phyloP scores from a whole-genome alignment of 1,139 yeast species.

The Meyerozyma smithsonii region DNA sequence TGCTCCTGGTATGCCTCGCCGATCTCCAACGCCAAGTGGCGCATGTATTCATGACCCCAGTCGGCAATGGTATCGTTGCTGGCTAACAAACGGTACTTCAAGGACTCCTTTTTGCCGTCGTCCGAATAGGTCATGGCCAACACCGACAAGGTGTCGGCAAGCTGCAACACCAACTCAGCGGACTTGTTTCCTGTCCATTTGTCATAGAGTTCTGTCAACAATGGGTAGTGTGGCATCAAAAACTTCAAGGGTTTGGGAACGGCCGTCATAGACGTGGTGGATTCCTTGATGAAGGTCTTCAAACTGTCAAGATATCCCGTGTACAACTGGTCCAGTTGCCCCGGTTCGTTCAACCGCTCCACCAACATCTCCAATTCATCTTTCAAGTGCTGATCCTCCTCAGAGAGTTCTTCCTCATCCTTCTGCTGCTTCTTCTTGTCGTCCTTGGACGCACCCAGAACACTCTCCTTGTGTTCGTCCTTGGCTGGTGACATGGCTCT shows the following conservation, averaged over 20 bases:
- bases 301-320: slow-evolving; percentile 58
- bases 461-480: slow-evolving; percentile 1
- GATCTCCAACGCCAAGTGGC: slow-evolving; percentile 91
- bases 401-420: slow-evolving; percentile 80
- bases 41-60: slow-evolving; percentile 98
- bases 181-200: slow-evolving; percentile 51
- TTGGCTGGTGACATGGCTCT: not conserved
- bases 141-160: slow-evolving; percentile 86
- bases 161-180: slow-evolving; percentile 19
- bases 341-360: slow-evolving; percentile 55
- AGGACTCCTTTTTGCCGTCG: slow-evolving; percentile 74
- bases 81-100: slow-evolving; percentile 75
- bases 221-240: slow-evolving; percentile 79
- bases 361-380: slow-evolving; percentile 84
- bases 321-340: slow-evolving; percentile 46
- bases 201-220: slow-evolving; percentile 59
- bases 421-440: slow-evolving; percentile 28
- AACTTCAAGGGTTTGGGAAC: slow-evolving; percentile 98
- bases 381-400: slow-evolving; percentile 88
- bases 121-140: slow-evolving; percentile 94
- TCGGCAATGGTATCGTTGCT: slow-evolving; percentile 50
- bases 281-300: slow-evolving; percentile 77
- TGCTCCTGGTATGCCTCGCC: slow-evolving; percentile 79
- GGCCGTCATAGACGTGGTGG: slow-evolving; percentile 98
- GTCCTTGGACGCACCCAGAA: not conserved